These are phyloP conservation scores for Pleurotus citrinopileatus DNA, from an alignment of 768 basidiomycete species.

Conservation along the genomic window DNA sequence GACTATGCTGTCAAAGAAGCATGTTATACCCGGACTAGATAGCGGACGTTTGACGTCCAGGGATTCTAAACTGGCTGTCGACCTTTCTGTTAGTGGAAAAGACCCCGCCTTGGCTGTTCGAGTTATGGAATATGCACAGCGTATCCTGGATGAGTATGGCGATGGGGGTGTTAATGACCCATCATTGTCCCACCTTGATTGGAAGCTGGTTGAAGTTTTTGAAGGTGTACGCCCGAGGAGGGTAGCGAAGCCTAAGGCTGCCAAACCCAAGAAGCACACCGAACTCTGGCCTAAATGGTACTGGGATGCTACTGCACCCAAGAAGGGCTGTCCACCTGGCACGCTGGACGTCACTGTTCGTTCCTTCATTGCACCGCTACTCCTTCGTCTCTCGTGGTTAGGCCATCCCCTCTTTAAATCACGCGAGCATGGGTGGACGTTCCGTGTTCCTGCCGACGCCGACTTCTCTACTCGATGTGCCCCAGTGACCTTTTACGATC, in stretches of 20 bases:
- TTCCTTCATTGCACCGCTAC: conserved; percentile 77
- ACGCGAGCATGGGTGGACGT: conserved; percentile 88
- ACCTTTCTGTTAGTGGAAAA: conserved; percentile 37
- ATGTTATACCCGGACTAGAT: conserved; percentile 44
- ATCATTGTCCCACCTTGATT: conserved; percentile 68
- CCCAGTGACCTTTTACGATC: conserved; percentile 47
- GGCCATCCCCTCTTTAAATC: conserved; percentile 84
- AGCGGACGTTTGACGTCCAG: conserved; percentile 37
- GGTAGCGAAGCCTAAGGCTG: conserved; percentile 22
- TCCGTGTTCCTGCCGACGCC: conserved; percentile 60
- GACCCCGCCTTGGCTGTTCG: not conserved
- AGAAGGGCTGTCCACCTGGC: conserved; percentile 62
- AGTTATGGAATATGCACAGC: not conserved
- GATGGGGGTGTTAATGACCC: conserved; percentile 34
- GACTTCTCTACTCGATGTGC: conserved; percentile 34
- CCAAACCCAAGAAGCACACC: conserved; percentile 35
- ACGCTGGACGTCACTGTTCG: conserved; percentile 84
- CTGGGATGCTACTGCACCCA: conserved; percentile 81
- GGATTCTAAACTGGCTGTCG: conserved; percentile 41
- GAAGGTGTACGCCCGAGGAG: not conserved
- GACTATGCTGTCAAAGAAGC: conserved; percentile 41
- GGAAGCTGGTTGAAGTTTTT: conserved; percentile 37
- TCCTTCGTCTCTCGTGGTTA: conserved; percentile 86
- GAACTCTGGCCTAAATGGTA: conserved; percentile 97
- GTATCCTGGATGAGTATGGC: conserved; percentile 1